Evolutionary conservation across 352 stramenopile species (phyloP), one percentile per base, ranked within the genome.

Genomic region (Halophytophthora polymorphica): DNA sequence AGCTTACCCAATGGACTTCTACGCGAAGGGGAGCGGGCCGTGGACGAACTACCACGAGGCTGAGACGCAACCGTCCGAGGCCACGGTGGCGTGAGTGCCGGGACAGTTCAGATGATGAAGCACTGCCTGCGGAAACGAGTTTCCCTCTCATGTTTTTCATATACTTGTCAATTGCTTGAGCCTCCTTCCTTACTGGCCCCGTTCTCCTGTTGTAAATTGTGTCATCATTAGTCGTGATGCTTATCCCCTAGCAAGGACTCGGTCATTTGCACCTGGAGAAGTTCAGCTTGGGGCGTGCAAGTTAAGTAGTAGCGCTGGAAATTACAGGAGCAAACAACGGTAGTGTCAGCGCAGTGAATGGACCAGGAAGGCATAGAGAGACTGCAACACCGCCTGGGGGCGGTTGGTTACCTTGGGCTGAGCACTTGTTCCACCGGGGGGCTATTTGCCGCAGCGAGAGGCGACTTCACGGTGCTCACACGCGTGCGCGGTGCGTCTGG

Each of bases 1-100:
- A 6, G 67, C 73, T 14, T 99, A 99, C 81, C 97, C 97, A 14
- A 99, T 99, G 97, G 97, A 99, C 55, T 99, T 98, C 64, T 99
- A 99, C 64, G 88, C 92, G 35, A 96, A 97, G 44, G 89, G 77
- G 45, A 96, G 95, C 61, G 95, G 96, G 5, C 76, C 87, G 13
- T 99, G 97, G 97, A 98, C 89, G 10, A 99, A 99, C 63, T 98
- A 98, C 63, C 78, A 98, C 64, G 64, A 90, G 42, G 56, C 60
- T 29, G 71, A 85, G 50, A 61, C 64, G 28, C 45, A 62, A 55
- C 29, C 21, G 33, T 38, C 33, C 33, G 33, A 38, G 33, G 33
- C 13, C 15, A 14, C 33, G 11, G 13, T n/a, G 33, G 15, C 11
- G 13, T 38, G 3, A 38, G 11, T n/a, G 11, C 3, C 33, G 11